A percentile compares a stretch with the other conserved stretches of the same genome.
phyloP scores from a whole-genome alignment of 306 rosid genomes.

The Quercus ilex region DNA sequence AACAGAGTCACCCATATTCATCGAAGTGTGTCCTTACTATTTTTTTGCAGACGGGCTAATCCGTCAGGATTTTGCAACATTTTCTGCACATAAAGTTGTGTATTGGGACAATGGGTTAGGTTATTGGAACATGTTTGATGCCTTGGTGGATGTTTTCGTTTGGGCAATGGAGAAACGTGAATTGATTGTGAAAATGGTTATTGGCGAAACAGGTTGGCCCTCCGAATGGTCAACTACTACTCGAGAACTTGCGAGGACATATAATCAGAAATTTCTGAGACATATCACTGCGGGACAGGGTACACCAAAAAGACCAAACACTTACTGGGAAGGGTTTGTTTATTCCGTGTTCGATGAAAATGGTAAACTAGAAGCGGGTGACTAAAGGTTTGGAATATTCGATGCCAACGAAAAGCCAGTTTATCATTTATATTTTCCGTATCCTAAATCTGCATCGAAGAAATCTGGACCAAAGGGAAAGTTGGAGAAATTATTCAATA shows the following conservation, averaged over 20 bases:
- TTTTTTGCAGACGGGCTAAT: no score
- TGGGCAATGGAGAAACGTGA: conserved; percentile 22
- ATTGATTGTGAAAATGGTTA: conserved; percentile 1
- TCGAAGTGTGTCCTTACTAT: no score
- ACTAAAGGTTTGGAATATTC: no score
- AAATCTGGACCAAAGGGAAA: no score
- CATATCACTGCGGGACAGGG: conserved; percentile 2
- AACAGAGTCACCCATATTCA: no score
- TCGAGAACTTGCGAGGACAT: conserved; percentile 7
- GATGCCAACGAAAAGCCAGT: accelerated
- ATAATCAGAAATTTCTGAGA: not conserved
- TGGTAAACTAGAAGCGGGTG: no score
- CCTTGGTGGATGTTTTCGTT: conserved; percentile 30
- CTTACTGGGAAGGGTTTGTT: conserved; percentile 28
- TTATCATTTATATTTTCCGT: no score
- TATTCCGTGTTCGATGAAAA: not conserved
- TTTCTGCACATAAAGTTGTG: not conserved
- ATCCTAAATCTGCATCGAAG: no score
- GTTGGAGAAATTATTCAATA: no score
- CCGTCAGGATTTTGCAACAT: no score
- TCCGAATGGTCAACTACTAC: conserved; percentile 18
- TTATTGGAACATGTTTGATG: conserved; percentile 21
- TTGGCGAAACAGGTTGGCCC: conserved; percentile 45
- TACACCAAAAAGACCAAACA: conserved; percentile 31
- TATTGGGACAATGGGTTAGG: not conserved